These are phyloP conservation scores for Suillus ampliporus DNA, from an alignment of 768 basidiomycete genomes.

Conservation along the genomic window DNA sequence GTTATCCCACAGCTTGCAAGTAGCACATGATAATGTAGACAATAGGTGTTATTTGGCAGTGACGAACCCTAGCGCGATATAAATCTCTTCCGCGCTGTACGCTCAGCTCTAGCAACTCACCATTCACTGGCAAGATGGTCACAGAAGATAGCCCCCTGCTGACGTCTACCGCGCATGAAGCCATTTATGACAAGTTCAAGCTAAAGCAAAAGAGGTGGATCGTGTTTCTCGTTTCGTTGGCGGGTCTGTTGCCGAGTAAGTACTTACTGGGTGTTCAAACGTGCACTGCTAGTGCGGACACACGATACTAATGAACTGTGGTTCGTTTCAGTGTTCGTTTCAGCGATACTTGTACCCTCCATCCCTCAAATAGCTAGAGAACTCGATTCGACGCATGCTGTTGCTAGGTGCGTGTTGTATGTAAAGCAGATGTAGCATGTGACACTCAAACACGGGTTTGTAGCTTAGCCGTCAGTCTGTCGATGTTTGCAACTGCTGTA, in stretches of 20 bases:
- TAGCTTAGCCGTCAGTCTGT: slow-evolving; percentile 54
- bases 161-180: neutral
- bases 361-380: slow-evolving; percentile 73
- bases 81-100: neutral
- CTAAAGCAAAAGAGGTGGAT: slow-evolving; percentile 53
- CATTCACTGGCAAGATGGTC: neutral
- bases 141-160: slow-evolving; percentile 10
- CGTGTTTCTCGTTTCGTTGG: slow-evolving; percentile 56
- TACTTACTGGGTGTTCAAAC: slow-evolving; percentile 9
- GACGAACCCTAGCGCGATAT: too few relatives aligned
- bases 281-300: neutral
- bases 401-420: slow-evolving; percentile 51
- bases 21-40: too few relatives aligned
- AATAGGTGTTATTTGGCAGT: too few relatives aligned
- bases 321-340: slow-evolving; percentile 60
- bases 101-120: too few relatives aligned
- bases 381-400: slow-evolving; percentile 54
- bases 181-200: slow-evolving; percentile 48
- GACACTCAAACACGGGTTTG: too few relatives aligned
- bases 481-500: slow-evolving; percentile 46
- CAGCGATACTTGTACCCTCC: slow-evolving; percentile 68
- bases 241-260: slow-evolving; percentile 64
- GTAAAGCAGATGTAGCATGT: neutral
- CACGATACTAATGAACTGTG: neutral
- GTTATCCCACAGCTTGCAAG: too few relatives aligned